Base-by-base conservation (phyloP, 208 protist species). In the Trypanosoma caninum region DNA sequence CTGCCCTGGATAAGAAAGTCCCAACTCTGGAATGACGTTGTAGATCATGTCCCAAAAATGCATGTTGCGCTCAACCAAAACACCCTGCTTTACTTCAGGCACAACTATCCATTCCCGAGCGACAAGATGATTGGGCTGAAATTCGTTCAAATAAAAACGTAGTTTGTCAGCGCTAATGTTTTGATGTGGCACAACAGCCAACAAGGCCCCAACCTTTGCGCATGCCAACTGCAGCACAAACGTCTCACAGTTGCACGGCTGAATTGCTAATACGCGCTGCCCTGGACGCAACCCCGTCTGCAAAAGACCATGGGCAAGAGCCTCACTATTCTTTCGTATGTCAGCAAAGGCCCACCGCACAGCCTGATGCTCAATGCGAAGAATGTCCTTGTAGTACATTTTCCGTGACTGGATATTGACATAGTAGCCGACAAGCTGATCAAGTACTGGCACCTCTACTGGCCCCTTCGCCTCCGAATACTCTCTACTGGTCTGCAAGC, bases 371-470 rank as follows among this genome's bases (percentile, higher is more conserved):
- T 93, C 87, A 58, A 96, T 94, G 40, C 91, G 87, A n/a, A 96
- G 66, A 53, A 93, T 91, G 62, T 93, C 88, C 64, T 93, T 96
- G 86, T 96, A 94, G 74, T 94, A 93, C 91, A 96, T 93, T 72
- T 94, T 94, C 28, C 91, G 77, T n/a, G 91, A 92, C 69, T 96
- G 91, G 58, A 94, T 91, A 69, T 94, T 96, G 22, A 94, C 83
- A 70, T 96, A 96, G 72, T 96, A 96, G 33, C 91, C 91, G 35
- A 94, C 81, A 45, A 94, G 85, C 70, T 96, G 87, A 64, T 94
- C 88, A 16, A 96, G 74, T 42, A 95, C 84, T 3, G 85, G 85
- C 8, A 74, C 66, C 22, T 72, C 65, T n/a, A 65, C 54, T 11
- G 54, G 59, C 23, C 84, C 84, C 64, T 90, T 90, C 54, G 85